Evolutionary conservation across 345 rosid genomes (phyloP), one percentile per base, ranked within the genome.

Genomic region (Euclidium syriacum): DNA sequence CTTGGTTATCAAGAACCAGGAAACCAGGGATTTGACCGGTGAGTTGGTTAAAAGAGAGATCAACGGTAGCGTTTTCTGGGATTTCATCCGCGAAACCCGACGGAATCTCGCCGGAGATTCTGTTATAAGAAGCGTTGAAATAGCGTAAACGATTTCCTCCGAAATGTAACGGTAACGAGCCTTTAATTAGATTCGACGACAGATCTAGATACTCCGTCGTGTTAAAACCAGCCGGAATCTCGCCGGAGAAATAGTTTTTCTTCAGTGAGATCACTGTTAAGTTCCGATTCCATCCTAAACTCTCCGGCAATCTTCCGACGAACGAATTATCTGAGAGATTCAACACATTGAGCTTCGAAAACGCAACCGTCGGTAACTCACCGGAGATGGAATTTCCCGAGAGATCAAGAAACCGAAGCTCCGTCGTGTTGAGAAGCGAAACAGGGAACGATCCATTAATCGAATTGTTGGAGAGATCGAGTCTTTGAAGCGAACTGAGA

Each of bases 391-490:
- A 24, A 55, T 94, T 94, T 43, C 77, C 63, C 1, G 99, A 94
- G 34, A 94, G 72, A 75, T 90, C 91, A 57, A 94, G 85, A 80
- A 67, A 66, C 18, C 59, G 80, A 16, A 94, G 90, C 38, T 79
- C 77, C 62, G 84, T 62, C 6, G 87, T 74, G 35, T 75, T 74
- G 74, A 87, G 79, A 19, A 94, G 48, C 0, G 97, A 73, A 2
- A 54, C 38, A 0, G 97, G 87, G 58, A 94, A 77, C 19, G 97
- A 79, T 14, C 96, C 95, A 44, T 85, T 89, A 11, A 94, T 76
- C 9, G 78, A 84, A 74, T 90, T 94, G 81, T 84, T 84, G 36
- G 96, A 89, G 0, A 90, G 81, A 51, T 94, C 85, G 46, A 94
- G 88, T 4, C 33, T 73, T 58, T 75, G 84, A 16, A 94, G 90